Percentiles rank a stretch among this genome's conserved stretches.
Evolutionary conservation across 805 yeast genomes (phyloP).

Genomic region (Lachancea lanzarotensis): DNA sequence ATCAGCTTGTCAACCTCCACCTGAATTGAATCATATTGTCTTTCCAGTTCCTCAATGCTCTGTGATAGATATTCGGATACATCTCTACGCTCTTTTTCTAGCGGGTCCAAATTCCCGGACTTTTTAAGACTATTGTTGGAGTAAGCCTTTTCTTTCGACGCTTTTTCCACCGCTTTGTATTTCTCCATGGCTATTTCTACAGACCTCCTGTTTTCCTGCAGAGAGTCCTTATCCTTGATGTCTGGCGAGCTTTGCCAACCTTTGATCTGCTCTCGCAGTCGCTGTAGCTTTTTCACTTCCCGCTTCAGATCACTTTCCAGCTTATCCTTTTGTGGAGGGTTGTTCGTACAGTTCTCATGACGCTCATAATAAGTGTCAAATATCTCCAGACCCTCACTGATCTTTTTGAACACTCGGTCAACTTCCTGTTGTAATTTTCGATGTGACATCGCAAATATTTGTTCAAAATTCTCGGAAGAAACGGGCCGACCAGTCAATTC

Average conservation of each 20-base stretch:
- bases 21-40: conserved; percentile 74
- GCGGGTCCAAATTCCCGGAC: conserved; percentile 60
- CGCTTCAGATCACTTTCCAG: conserved; percentile 87
- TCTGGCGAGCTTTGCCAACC: conserved; percentile 91
- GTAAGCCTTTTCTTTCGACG: conserved; percentile 88
- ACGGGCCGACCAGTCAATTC: neutral
- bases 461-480: neutral
- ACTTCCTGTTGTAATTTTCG: conserved; percentile 60
- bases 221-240: conserved; percentile 80
- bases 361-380: conserved; percentile 86
- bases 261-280: conserved; percentile 90
- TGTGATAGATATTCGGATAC: conserved; percentile 61
- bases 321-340: conserved; percentile 87
- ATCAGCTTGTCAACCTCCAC: conserved; percentile 37
- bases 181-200: conserved; percentile 87
- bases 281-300: conserved; percentile 89
- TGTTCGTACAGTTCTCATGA: conserved; percentile 64
- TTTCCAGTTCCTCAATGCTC: conserved; percentile 69
- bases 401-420: conserved; percentile 82
- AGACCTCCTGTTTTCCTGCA: conserved; percentile 67
- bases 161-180: conserved; percentile 90
- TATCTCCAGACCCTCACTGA: conserved; percentile 79
- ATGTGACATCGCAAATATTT: conserved; percentile 35
- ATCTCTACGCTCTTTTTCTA: conserved; percentile 71
- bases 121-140: conserved; percentile 84